These are phyloP conservation scores for Tetracentron sinense DNA, from an alignment of 164 flowering plant species.

Conservation along the genomic window DNA sequence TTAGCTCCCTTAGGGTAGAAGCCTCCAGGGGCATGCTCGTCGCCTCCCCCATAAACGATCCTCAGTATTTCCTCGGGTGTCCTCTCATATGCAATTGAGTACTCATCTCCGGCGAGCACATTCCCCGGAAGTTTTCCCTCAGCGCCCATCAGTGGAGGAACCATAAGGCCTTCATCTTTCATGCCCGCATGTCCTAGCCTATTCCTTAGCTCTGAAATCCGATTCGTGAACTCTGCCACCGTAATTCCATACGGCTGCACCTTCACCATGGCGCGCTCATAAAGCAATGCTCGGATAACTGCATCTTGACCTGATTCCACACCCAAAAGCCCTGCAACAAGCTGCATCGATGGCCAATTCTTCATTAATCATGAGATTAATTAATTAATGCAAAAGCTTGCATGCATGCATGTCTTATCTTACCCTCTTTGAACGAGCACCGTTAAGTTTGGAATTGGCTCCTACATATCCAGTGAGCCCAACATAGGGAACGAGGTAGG, in stretches of 20 bases:
- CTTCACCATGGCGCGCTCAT: conserved; percentile 23
- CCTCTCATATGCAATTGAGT: conserved; percentile 34
- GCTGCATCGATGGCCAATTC: too few species aligned
- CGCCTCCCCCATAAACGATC: conserved; percentile 20
- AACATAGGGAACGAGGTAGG: conserved; percentile 73
- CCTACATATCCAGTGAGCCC: conserved; percentile 91
- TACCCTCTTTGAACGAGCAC: conserved; percentile 30
- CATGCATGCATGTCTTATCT: too few species aligned
- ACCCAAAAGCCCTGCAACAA: conserved; percentile 66
- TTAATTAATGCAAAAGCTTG: too few species aligned
- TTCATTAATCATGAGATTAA: too few species aligned
- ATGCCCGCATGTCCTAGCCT: conserved; percentile 38
- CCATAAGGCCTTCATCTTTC: conserved; percentile 73
- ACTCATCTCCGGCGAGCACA: conserved; percentile 47
- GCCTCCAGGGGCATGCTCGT: conserved; percentile 25
- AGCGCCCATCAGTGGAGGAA: conserved; percentile 35
- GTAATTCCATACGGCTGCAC: conserved; percentile 58
- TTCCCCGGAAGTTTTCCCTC: conserved; percentile 46
- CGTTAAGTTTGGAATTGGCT: conserved; percentile 43
- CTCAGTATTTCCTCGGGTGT: conserved; percentile 27
- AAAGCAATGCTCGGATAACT: conserved; percentile 53
- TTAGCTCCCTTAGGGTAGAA: conserved; percentile 27
- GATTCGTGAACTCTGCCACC: conserved; percentile 61
- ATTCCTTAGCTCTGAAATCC: conserved; percentile 59
- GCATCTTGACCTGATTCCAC: conserved; percentile 94